Percentiles rank a stretch among this genome's conserved stretches.
Evolutionary conservation across 257 asterid genomes (phyloP).

Genomic region (Penstemon eatonii): DNA sequence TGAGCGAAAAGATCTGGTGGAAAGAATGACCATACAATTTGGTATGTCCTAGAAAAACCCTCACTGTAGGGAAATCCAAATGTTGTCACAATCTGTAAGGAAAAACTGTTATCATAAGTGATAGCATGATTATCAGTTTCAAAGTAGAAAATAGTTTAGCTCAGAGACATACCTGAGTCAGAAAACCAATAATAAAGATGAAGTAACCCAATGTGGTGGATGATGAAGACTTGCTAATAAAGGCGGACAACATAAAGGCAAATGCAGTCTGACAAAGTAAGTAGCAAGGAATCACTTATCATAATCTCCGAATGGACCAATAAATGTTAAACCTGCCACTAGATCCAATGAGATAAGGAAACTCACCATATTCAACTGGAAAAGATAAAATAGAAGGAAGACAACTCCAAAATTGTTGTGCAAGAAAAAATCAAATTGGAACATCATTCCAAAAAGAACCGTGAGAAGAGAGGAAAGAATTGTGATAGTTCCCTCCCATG

Average conservation of each 20-base stretch:
- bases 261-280: constrained; percentile 62
- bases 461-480: constrained; percentile 68
- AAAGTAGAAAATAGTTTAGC: constrained; percentile 17
- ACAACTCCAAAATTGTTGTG: constrained; percentile 70
- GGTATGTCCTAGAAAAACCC: constrained; percentile 43
- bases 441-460: constrained; percentile 92
- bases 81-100: constrained; percentile 67
- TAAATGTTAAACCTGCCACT: constrained; percentile 4
- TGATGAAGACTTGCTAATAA: constrained; percentile 74
- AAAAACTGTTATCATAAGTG: constrained; percentile 26
- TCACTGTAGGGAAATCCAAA: constrained; percentile 87
- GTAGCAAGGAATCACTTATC: constrained; percentile 25
- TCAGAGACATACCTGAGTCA: constrained; percentile 70
- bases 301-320: constrained; percentile 16
- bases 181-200: constrained; percentile 66
- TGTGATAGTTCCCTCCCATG: constrained; percentile 83
- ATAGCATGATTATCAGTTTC: constrained; percentile 14
- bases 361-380: constrained; percentile 84
- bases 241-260: constrained; percentile 79
- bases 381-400: constrained; percentile 76
- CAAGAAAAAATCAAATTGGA: constrained; percentile 85
- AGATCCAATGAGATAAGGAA: constrained; percentile 23
- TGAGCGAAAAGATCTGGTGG: constrained; percentile 91
- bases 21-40: constrained; percentile 75
- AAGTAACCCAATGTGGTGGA: constrained; percentile 74